phyloP scores from a whole-genome alignment of 2,329 filamentous ascomycete species.

The Apiospora saccharicola region DNA sequence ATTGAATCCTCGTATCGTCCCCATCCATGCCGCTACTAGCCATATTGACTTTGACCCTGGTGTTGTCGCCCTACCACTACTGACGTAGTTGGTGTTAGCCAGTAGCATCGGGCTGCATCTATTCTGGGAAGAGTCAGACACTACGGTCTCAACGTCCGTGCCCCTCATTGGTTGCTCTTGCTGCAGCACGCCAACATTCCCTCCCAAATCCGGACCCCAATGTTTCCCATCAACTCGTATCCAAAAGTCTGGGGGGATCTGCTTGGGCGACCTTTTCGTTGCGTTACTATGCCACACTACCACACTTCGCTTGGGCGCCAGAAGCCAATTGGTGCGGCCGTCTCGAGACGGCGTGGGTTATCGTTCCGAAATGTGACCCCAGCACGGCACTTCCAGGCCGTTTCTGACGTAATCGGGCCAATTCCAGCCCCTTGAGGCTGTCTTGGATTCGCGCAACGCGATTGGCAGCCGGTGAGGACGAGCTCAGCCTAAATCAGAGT shows the following conservation, averaged over 20 bases:
- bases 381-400: conserved; percentile 10
- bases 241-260: neutral
- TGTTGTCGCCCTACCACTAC: neutral
- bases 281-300: neutral
- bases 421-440: conserved; percentile 3
- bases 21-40: conserved; percentile 2
- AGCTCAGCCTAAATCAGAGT: neutral
- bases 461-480: neutral
- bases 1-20: neutral
- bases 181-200: neutral
- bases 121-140: neutral
- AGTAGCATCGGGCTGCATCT: neutral
- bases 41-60: conserved; percentile 4
- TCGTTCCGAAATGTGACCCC: neutral
- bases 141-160: neutral
- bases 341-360: neutral
- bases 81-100: neutral
- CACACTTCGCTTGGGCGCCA: neutral
- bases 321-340: neutral
- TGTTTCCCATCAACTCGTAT: conserved; percentile 2
- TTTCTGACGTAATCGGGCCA: conserved; percentile 6
- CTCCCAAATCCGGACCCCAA: neutral
- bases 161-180: neutral
- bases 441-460: neutral
- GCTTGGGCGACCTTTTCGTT: neutral